Evolutionary conservation across 768 basidiomycete species (phyloP).

Genomic region (Termitomyces sp.): DNA sequence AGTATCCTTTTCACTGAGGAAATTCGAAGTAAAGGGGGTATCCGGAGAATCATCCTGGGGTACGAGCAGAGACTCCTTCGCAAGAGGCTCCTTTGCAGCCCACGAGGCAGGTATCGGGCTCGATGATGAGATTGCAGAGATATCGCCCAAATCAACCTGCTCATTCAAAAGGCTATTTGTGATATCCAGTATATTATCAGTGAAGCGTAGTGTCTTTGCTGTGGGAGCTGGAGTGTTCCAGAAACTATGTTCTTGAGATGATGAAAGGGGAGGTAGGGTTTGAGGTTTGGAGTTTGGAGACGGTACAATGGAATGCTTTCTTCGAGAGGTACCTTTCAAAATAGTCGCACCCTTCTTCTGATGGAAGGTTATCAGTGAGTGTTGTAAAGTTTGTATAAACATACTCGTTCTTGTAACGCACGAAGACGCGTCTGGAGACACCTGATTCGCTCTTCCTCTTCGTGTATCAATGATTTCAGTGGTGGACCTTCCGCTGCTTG

Average conservation of each 20-base stretch:
- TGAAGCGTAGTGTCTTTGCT: conserved; percentile 56
- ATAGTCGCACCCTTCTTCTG: conserved; percentile 19
- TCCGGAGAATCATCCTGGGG: background rate
- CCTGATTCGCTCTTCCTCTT: conserved; percentile 36
- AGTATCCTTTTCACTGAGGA: background rate
- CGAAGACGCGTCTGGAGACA: conserved; percentile 30
- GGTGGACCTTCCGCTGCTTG: conserved; percentile 20
- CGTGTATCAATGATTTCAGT: conserved; percentile 29
- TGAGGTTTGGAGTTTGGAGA: conserved; percentile 16
- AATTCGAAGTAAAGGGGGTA: background rate
- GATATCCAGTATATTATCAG: conserved; percentile 47
- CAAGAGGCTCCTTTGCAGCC: background rate
- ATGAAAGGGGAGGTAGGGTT: conserved; percentile 16
- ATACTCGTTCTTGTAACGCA: conserved; percentile 36
- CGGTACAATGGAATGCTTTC: background rate
- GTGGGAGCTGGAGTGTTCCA: conserved; percentile 56
- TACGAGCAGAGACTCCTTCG: background rate
- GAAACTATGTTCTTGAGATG: conserved; percentile 49
- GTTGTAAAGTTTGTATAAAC: background rate
- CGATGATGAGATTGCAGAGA: conserved; percentile 43
- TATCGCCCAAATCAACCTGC: conserved; percentile 48
- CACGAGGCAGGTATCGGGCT: conserved; percentile 20
- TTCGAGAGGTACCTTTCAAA: conserved; percentile 1
- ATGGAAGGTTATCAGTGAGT: background rate
- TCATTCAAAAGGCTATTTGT: conserved; percentile 61